Conservation (phyloP, 345 rosid genomes). For the Hevea brasiliensis region DNA sequence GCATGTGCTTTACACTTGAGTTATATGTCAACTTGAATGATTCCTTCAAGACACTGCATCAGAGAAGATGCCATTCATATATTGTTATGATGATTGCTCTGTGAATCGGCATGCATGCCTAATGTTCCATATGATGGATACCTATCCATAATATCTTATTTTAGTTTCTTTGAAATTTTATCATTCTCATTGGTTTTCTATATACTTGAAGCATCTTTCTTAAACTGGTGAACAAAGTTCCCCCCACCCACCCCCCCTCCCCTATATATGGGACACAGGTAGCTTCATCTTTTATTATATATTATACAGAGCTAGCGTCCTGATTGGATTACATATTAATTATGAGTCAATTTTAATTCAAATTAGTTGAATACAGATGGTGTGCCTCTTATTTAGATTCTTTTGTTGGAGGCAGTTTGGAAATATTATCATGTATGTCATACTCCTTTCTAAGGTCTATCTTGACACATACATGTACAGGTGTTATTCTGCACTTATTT, state of each 20-base stretch:
- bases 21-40: neutral
- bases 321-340: constrained; percentile 21
- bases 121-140: neutral
- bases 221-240: neutral
- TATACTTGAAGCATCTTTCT: neutral
- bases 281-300: constrained; percentile 8
- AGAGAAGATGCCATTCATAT: neutral
- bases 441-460: constrained; percentile 72
- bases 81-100: neutral
- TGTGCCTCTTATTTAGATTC: constrained; percentile 67
- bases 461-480: constrained; percentile 70
- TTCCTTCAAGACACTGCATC: neutral
- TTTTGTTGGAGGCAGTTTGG: constrained; percentile 77
- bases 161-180: constrained; percentile 1
- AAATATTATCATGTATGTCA: constrained; percentile 66
- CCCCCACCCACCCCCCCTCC: too few relatives aligned
- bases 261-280: constrained; percentile 11
- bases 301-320: constrained; percentile 17
- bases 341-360: constrained; percentile 34
- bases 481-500: constrained; percentile 77
- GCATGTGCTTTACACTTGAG: neutral
- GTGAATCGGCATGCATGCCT: neutral
- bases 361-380: constrained; percentile 57
- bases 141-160: neutral
- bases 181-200: neutral